phyloP scores from a whole-genome alignment of 1,139 yeast genomes.

The Groenewaldozyma sp. region DNA sequence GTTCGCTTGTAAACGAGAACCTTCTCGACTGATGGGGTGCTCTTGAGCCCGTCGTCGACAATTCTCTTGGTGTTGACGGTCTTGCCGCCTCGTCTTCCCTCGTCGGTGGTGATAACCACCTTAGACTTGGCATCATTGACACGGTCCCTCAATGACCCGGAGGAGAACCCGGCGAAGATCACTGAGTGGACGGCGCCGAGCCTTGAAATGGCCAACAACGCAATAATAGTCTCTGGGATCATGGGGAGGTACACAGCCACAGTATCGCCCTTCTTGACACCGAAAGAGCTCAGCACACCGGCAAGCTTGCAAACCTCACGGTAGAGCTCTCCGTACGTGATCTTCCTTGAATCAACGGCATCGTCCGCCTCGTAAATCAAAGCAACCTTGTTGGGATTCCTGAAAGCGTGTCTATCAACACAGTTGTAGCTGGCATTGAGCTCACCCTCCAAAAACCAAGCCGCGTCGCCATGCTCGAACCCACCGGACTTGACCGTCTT shows the following conservation, averaged over 20 bases:
- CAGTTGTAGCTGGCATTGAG: slow-evolving; percentile 91
- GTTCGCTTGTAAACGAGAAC: slow-evolving; percentile 86
- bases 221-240: slow-evolving; percentile 91
- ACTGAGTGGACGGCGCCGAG: slow-evolving; percentile 96
- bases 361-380: slow-evolving; percentile 94
- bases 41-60: slow-evolving; percentile 83
- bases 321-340: slow-evolving; percentile 81
- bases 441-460: slow-evolving; percentile 93
- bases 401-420: slow-evolving; percentile 91
- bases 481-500: slow-evolving; percentile 59
- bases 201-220: slow-evolving; percentile 91
- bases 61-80: slow-evolving; percentile 83
- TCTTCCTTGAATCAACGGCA: slow-evolving; percentile 54
- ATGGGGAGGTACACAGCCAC: slow-evolving; percentile 96
- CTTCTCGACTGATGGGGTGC: slow-evolving; percentile 71
- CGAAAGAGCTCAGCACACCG: slow-evolving; percentile 78
- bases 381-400: slow-evolving; percentile 77
- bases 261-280: slow-evolving; percentile 86
- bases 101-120: slow-evolving; percentile 91
- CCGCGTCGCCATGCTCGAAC: slow-evolving; percentile 67
- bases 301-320: slow-evolving; percentile 85
- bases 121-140: slow-evolving; percentile 80
- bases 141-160: slow-evolving; percentile 89
- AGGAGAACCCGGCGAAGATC: slow-evolving; percentile 92
- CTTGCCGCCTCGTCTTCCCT: slow-evolving; percentile 95